A percentile compares a stretch with the other conserved stretches of the same genome.
Evolutionary conservation across 805 yeast species (phyloP).

Genomic region (Monosporozyma aerobia): DNA sequence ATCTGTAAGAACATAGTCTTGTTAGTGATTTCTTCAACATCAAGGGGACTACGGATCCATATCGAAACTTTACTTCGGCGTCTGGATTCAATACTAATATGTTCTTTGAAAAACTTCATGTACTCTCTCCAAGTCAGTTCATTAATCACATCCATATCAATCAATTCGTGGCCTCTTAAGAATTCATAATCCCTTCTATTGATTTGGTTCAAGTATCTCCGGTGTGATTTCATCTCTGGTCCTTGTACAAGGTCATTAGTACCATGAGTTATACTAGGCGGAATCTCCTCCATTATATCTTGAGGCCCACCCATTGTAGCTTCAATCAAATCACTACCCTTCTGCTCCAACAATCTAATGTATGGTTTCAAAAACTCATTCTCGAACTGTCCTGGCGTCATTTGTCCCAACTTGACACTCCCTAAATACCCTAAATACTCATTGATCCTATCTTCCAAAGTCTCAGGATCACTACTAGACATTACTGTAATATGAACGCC

Average conservation of each 20-base stretch:
- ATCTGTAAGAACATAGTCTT: slow-evolving; percentile 33
- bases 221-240: slow-evolving; percentile 35
- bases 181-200: slow-evolving; percentile 36
- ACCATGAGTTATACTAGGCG: slow-evolving; percentile 31
- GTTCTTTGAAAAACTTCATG: slow-evolving; percentile 28
- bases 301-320: slow-evolving; percentile 27
- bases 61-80: slow-evolving; percentile 36
- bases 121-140: slow-evolving; percentile 29
- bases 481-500: slow-evolving; percentile 53
- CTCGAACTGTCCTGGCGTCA: slow-evolving; percentile 33
- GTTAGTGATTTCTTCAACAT: slow-evolving; percentile 31
- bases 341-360: slow-evolving; percentile 17
- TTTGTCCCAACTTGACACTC: slow-evolving; percentile 13
- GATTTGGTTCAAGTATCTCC: slow-evolving; percentile 42
- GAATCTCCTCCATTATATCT: slow-evolving; percentile 29
- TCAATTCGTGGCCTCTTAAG: slow-evolving; percentile 25
- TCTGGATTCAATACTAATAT: slow-evolving; percentile 32
- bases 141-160: slow-evolving; percentile 29
- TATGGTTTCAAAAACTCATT: slow-evolving; percentile 32
- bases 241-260: slow-evolving; percentile 15
- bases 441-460: slow-evolving; percentile 39
- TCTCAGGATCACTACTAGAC: slow-evolving; percentile 40
- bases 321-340: slow-evolving; percentile 3
- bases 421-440: slow-evolving; percentile 39
- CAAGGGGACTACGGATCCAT: slow-evolving; percentile 32